Evolutionary conservation across 108 stramenopile genomes (phyloP), one percentile per base, ranked within the genome.

Genomic region (Conticribra guillardii): DNA sequence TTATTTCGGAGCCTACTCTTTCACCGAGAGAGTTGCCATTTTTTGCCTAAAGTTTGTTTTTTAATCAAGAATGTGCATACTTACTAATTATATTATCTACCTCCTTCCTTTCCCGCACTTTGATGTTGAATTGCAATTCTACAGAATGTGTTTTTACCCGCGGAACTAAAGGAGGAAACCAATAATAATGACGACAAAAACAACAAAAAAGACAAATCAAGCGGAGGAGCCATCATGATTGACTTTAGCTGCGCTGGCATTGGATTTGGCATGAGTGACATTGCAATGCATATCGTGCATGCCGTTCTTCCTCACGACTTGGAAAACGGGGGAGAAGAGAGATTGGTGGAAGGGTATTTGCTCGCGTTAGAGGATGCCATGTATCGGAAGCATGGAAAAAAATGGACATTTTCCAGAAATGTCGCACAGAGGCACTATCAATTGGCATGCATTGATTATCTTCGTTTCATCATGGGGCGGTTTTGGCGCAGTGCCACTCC

Each of bases 181-280:
- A 11, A 41, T 41, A 11, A 41, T 11, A 41, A 41, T 11, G 23
- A 29, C 9, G 24, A 46, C 51, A 4, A 30, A 30, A 23, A 69
- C 24, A 23, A 56, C 21, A 18, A 24, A 22, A 50, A 24, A 3
- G 45, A 57, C 1, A 28, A 62, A 27, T 21, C 23, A 16, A 41
- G 19, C 22, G 41, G 37, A 7, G 61, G 52, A 17, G 87, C 82
- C 3, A 48, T 87, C 15, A 61, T 93, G 74, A 86, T 93, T 11
- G 92, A 93, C 75, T 93, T 90, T 71, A 81, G 88, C 84, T 76
- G 89, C 84, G 37, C 56, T 82, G 68, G 92, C 83, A 50, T 79
- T 79, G 79, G 89, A 76, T 71, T 82, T 81, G 57, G 88, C 71
- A 27, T 82, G 88, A 28, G 83, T 81, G 74, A 93, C 82, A 44